Evolutionary conservation across 306 rosid genomes (phyloP).

Genomic region (Delonix regia): DNA sequence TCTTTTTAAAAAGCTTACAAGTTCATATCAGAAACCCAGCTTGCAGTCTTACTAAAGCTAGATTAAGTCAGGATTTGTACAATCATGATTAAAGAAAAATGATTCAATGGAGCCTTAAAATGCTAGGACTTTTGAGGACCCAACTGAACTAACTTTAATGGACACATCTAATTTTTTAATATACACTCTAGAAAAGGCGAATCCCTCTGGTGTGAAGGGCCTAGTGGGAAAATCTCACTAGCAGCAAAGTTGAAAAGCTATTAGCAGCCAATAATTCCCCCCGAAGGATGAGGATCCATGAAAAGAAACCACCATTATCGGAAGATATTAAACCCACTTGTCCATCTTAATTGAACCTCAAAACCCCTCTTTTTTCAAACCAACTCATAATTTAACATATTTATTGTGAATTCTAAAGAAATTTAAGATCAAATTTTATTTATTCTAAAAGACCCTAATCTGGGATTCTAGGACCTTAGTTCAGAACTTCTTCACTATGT

Average conservation of each 20-base stretch:
- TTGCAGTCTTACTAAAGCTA: background rate
- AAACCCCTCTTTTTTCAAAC: background rate
- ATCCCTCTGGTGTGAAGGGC: background rate
- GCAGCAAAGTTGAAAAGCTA: slow-evolving; percentile 31
- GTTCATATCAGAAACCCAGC: background rate
- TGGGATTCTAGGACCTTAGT: no score
- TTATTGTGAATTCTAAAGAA: no score
- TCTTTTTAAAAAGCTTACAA: no score
- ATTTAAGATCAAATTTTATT: no score
- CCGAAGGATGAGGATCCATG: background rate
- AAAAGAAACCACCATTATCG: slow-evolving; percentile 37
- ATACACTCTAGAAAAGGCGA: background rate
- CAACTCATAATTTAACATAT: background rate
- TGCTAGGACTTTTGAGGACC: background rate
- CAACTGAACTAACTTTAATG: background rate
- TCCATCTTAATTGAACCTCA: background rate
- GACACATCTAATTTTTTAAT: background rate
- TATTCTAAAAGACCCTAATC: no score
- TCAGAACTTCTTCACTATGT: no score
- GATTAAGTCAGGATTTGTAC: background rate
- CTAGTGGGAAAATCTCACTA: slow-evolving; percentile 37
- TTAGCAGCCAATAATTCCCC: background rate
- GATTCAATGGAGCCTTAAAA: background rate
- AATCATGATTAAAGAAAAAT: background rate
- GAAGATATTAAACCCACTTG: slow-evolving; percentile 31